phyloP scores from a whole-genome alignment of 1,284 basidiomycete species.

The Hypsizygus ulmarius region DNA sequence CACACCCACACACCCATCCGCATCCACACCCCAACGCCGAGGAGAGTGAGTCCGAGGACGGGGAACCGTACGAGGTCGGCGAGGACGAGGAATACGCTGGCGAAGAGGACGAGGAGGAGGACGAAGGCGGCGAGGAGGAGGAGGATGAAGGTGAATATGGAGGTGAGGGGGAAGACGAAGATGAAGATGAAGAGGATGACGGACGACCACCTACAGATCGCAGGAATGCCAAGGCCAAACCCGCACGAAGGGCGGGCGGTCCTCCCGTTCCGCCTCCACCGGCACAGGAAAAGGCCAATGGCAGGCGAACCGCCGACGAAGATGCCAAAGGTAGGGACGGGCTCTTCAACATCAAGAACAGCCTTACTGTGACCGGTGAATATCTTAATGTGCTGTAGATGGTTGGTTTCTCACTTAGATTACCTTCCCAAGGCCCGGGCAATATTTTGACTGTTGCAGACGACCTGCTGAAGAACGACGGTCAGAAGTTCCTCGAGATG shows the following conservation, averaged over 20 bases:
- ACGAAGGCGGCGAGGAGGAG: constrained; percentile 64
- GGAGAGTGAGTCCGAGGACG: constrained; percentile 67
- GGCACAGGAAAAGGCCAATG: constrained; percentile 13
- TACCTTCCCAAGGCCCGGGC: constrained; percentile 52
- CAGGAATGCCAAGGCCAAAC: constrained; percentile 10
- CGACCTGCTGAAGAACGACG: constrained; percentile 97
- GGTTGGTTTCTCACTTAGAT: constrained; percentile 8
- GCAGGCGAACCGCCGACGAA: constrained; percentile 25
- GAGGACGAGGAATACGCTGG: constrained; percentile 60
- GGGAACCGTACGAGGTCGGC: constrained; percentile 41
- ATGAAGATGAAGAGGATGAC: constrained; percentile 49
- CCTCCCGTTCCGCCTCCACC: constrained; percentile 17
- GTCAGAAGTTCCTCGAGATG: constrained; percentile 99
- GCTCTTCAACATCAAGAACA: constrained; percentile 77
- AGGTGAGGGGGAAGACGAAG: constrained; percentile 42
- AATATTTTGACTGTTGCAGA: constrained; percentile 99
- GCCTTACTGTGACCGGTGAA: constrained; percentile 81
- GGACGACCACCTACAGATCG: constrained; percentile 7
- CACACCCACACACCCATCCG: constrained; percentile 25
- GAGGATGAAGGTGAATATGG: constrained; percentile 59
- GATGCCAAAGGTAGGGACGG: constrained; percentile 49
- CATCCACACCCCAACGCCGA: constrained; percentile 19
- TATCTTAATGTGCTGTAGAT: constrained; percentile 14
- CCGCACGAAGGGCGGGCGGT: constrained; percentile 8
- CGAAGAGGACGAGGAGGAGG: constrained; percentile 61